Conservation (phyloP, 225 moss, liverwort and hornwort species). For the Polytrichum formosum region DNA sequence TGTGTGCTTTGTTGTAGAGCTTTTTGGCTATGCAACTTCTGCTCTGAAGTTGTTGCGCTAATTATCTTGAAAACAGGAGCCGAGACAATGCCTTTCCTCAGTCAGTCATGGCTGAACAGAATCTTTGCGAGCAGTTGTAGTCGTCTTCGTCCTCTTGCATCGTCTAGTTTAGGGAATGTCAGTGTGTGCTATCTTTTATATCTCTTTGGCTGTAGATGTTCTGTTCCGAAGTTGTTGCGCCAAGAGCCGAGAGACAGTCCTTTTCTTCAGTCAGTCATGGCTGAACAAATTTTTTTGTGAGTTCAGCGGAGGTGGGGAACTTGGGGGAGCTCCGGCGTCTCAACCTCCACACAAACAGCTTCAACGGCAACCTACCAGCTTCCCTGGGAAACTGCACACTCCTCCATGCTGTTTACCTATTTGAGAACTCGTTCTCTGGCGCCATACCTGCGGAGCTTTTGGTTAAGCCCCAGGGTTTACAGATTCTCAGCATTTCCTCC, state of each 20-base stretch:
- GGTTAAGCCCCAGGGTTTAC: slow-evolving; percentile 39
- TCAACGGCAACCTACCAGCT: slow-evolving; percentile 71
- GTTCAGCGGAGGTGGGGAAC: slow-evolving; percentile 60
- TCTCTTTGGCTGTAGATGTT: too few relatives aligned
- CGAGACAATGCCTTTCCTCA: too few relatives aligned
- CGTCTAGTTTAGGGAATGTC: too few relatives aligned
- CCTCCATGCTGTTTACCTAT: slow-evolving; percentile 61
- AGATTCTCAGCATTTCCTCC: slow-evolving; percentile 45
- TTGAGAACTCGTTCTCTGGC: slow-evolving; percentile 67
- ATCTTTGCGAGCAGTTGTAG: not conserved
- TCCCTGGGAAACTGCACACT: slow-evolving; percentile 65
- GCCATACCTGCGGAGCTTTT: slow-evolving; percentile 51
- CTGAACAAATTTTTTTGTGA: not conserved
- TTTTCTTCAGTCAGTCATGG: not conserved
- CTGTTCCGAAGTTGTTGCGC: too few relatives aligned
- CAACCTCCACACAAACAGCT: slow-evolving; percentile 63
- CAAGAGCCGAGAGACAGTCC: too few relatives aligned
- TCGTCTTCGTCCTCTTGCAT: too few relatives aligned
- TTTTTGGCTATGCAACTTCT: too few relatives aligned
- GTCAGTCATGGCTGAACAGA: not conserved
- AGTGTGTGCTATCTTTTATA: too few relatives aligned
- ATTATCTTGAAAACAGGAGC: too few relatives aligned
- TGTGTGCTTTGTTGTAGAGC: too few relatives aligned
- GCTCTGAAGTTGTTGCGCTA: too few relatives aligned
- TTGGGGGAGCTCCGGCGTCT: slow-evolving; percentile 67